Evolutionary conservation across 805 yeast genomes (phyloP).

Genomic region (Trichomonascus vanleenenianus): DNA sequence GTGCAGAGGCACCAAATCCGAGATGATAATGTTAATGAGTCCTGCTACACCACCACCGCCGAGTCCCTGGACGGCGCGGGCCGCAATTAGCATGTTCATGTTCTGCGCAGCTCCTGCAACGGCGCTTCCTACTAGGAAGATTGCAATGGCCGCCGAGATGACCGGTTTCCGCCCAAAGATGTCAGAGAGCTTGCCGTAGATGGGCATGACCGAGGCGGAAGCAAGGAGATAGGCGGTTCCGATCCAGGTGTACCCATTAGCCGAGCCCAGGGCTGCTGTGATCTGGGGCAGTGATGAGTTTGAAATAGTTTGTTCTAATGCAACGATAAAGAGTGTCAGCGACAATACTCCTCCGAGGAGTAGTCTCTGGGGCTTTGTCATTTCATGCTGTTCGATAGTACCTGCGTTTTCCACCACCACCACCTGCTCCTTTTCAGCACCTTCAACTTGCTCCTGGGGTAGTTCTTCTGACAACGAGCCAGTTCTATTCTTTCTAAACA

Average conservation of each 20-base stretch:
- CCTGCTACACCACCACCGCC: conserved; percentile 64
- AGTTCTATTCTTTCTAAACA: no score
- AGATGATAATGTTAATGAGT: conserved; percentile 43
- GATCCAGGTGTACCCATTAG: conserved; percentile 48
- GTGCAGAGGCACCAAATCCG: conserved; percentile 32
- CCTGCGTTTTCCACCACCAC: background rate
- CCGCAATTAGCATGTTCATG: conserved; percentile 58
- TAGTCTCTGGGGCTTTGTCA: conserved; percentile 7
- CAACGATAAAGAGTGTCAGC: conserved; percentile 18
- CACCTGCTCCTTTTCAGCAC: background rate
- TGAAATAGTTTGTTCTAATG: conserved; percentile 47
- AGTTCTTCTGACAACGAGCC: background rate
- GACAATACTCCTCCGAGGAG: conserved; percentile 12
- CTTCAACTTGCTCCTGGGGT: background rate
- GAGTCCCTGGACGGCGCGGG: conserved; percentile 55
- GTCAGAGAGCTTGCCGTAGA: conserved; percentile 59
- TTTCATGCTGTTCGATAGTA: background rate
- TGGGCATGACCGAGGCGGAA: conserved; percentile 55
- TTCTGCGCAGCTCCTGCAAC: conserved; percentile 33
- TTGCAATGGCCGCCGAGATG: conserved; percentile 30
- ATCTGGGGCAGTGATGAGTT: conserved; percentile 41
- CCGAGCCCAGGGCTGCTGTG: conserved; percentile 38
- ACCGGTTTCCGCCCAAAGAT: conserved; percentile 33
- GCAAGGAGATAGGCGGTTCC: conserved; percentile 58
- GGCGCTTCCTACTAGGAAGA: conserved; percentile 36